phyloP scores from a whole-genome alignment of 257 asterid genomes.

The Primulina eburnea region DNA sequence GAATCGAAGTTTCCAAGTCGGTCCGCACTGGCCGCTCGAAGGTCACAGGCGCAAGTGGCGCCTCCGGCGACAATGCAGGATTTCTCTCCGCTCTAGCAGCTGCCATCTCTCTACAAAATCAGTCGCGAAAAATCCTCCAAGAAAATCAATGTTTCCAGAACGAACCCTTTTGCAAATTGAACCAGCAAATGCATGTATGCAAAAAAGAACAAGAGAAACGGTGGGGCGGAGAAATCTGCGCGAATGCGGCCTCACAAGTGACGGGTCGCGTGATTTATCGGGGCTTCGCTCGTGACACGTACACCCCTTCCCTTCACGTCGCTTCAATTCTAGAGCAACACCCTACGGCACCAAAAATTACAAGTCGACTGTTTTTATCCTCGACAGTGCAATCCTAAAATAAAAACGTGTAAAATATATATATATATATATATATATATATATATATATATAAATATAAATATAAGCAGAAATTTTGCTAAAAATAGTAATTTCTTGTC shows the following conservation, averaged over 20 bases:
- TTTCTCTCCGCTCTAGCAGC: constrained; percentile 41
- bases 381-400: no score
- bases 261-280: not conserved
- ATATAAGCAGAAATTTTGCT: no score
- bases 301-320: not conserved
- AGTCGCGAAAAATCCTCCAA: not conserved
- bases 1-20: constrained; percentile 66
- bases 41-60: constrained; percentile 81
- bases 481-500: no score
- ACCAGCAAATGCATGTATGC: not conserved
- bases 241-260: constrained; percentile 28
- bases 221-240: constrained; percentile 21
- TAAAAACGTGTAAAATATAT: no score
- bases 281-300: constrained; percentile 19
- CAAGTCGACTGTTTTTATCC: no score
- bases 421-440: no score
- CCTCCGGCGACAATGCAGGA: constrained; percentile 54
- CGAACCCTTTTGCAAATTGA: not conserved
- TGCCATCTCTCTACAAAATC: constrained; percentile 17
- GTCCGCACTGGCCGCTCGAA: constrained; percentile 51
- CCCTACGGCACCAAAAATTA: no score
- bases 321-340: no score
- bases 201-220: not conserved
- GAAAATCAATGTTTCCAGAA: not conserved
- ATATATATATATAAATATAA: no score